Evolutionary conservation across 2,329 filamentous ascomycete species (phyloP).

Genomic region (Diaporthe eres): DNA sequence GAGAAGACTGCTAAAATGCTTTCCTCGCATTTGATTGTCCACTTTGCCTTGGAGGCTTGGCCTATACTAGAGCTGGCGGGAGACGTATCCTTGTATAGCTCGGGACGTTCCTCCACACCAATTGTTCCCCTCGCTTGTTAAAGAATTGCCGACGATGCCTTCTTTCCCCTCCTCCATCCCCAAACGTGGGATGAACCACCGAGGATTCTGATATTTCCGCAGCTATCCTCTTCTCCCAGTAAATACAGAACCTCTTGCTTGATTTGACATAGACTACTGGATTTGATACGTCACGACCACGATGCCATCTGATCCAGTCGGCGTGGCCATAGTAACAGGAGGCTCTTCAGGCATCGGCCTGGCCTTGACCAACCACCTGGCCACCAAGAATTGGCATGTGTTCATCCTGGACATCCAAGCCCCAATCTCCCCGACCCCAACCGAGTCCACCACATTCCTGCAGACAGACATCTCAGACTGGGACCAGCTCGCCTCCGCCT

Average conservation of each 20-base stretch:
- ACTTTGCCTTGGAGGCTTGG: too few relatives aligned
- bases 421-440: not conserved
- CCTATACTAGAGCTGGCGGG: too few relatives aligned
- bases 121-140: conserved; percentile 2
- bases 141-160: conserved; percentile 8
- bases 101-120: not conserved
- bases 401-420: conserved; percentile 31
- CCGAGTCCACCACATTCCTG: conserved; percentile 19
- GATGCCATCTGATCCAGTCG: conserved; percentile 24
- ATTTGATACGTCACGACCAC: not conserved
- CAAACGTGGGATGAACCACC: not conserved
- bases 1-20: too few relatives aligned
- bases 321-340: conserved; percentile 56
- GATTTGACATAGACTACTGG: not conserved
- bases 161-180: conserved; percentile 6
- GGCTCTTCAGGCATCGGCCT: conserved; percentile 64
- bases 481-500: conserved; percentile 29
- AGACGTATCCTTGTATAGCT: not conserved
- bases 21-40: too few relatives aligned
- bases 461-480: conserved; percentile 28
- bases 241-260: not conserved
- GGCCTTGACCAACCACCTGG: conserved; percentile 55
- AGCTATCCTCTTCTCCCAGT: not conserved
- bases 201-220: not conserved
- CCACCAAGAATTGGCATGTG: conserved; percentile 48